phyloP scores from a whole-genome alignment of 2,329 filamentous ascomycete genomes.

The Diplodia intermedia region DNA sequence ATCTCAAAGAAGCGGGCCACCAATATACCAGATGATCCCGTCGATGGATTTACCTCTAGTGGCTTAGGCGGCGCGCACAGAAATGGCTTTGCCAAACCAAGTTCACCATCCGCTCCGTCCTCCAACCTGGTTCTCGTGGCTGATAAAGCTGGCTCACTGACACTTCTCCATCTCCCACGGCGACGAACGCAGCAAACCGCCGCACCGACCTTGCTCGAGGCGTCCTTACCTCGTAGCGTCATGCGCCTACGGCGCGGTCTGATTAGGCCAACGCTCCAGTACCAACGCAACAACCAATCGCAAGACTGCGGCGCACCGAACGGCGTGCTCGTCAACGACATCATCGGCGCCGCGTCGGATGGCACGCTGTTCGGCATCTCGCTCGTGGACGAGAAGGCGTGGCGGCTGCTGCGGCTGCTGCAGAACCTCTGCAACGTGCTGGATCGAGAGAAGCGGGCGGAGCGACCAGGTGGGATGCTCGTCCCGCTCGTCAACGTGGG shows the following conservation, averaged over 20 bases:
- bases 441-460: slow-evolving; percentile 16
- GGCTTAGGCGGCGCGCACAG: slow-evolving; percentile 7
- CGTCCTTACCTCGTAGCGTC: slow-evolving; percentile 50
- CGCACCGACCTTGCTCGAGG: slow-evolving; percentile 51
- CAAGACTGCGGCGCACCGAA: slow-evolving; percentile 36
- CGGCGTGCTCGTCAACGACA: slow-evolving; percentile 54
- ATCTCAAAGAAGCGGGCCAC: neutral
- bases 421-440: slow-evolving; percentile 64
- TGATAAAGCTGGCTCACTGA: slow-evolving; percentile 45
- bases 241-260: slow-evolving; percentile 60
- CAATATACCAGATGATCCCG: neutral
- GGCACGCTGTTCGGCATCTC: slow-evolving; percentile 65
- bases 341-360: slow-evolving; percentile 59
- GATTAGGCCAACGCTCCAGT: slow-evolving; percentile 44
- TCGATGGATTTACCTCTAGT: neutral
- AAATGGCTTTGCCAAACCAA: neutral
- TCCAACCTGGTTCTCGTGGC: slow-evolving; percentile 41
- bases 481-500: slow-evolving; percentile 35
- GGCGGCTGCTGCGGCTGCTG: slow-evolving; percentile 74
- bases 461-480: slow-evolving; percentile 35
- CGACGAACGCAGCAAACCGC: slow-evolving; percentile 37
- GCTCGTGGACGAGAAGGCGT: slow-evolving; percentile 67
- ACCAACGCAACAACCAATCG: slow-evolving; percentile 30
- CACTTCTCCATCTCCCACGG: slow-evolving; percentile 42
- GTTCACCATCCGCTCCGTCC: neutral